Conservation (phyloP, 2,329 filamentous ascomycete genomes). For the Colletotrichum trifolii region DNA sequence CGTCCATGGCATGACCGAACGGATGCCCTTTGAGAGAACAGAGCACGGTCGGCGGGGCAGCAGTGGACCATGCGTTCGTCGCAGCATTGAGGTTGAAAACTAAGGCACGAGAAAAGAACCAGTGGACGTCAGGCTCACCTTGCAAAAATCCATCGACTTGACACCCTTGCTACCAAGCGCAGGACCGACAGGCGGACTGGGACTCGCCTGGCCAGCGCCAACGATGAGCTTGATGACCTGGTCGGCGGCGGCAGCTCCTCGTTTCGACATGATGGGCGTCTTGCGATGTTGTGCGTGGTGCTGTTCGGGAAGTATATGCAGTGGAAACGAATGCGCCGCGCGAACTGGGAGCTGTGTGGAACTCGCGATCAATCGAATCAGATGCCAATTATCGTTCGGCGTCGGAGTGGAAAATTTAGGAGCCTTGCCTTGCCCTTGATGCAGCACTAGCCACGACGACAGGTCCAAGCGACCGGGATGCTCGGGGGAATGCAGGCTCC, state of each 20-base stretch:
- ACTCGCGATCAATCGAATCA: neutral
- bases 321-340: constrained; percentile 17
- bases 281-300: constrained; percentile 34
- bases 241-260: constrained; percentile 59
- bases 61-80: constrained; percentile 28
- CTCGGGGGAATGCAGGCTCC: constrained; percentile 27
- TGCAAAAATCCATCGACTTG: constrained; percentile 99
- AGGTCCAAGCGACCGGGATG: constrained; percentile 36
- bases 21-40: constrained; percentile 10
- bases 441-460: constrained; percentile 35
- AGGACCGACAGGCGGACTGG: constrained; percentile 94
- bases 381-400: constrained; percentile 23
- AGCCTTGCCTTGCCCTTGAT: constrained; percentile 12
- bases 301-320: neutral
- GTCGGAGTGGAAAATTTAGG: constrained; percentile 33
- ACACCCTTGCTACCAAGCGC: constrained; percentile 97
- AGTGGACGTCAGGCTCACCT: constrained; percentile 65
- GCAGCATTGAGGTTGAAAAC: constrained; percentile 9
- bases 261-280: constrained; percentile 62
- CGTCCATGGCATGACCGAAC: constrained; percentile 24
- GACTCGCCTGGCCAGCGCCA: constrained; percentile 92
- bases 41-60: constrained; percentile 27
- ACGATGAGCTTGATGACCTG: constrained; percentile 97
- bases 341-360: constrained; percentile 12
- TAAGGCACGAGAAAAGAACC: neutral